phyloP scores from a whole-genome alignment of 202 grass and related monocot genomes.

The Zoysia matrella region DNA sequence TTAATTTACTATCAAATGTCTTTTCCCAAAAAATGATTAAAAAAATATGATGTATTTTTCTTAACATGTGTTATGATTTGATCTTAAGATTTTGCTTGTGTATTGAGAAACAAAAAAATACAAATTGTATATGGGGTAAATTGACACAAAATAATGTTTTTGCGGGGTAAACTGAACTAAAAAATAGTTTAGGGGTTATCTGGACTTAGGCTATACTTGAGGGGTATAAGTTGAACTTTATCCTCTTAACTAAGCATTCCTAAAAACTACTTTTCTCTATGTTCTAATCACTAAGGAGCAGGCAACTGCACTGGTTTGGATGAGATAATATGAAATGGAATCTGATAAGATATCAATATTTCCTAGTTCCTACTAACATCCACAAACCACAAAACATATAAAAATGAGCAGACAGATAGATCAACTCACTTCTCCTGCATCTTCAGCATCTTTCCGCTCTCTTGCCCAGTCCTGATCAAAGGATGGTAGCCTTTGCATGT shows the following conservation, averaged over 20 bases:
- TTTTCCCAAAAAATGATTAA: too few relatives aligned
- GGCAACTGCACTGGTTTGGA: background rate
- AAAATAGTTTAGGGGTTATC: too few relatives aligned
- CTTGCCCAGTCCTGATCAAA: slow-evolving; percentile 70
- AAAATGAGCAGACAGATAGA: background rate
- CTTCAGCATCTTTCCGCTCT: slow-evolving; percentile 67
- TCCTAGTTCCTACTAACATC: background rate
- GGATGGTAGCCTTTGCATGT: slow-evolving; percentile 75
- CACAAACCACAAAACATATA: background rate
- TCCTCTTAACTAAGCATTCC: background rate
- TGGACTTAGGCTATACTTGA: too few relatives aligned
- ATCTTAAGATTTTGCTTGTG: too few relatives aligned
- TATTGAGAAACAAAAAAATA: too few relatives aligned
- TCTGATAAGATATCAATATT: background rate
- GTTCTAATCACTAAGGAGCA: background rate
- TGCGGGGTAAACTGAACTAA: too few relatives aligned
- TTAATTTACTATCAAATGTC: too few relatives aligned
- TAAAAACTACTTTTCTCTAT: background rate
- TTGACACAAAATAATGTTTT: too few relatives aligned
- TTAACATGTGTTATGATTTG: too few relatives aligned
- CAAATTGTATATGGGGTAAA: too few relatives aligned
- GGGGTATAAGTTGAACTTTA: too few relatives aligned
- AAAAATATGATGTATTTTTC: too few relatives aligned
- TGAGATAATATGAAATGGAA: background rate
- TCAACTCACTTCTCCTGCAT: slow-evolving; percentile 59